These are phyloP conservation scores for Rhododendron vialii DNA, from an alignment of 148 eudicot species.

Conservation along the genomic window DNA sequence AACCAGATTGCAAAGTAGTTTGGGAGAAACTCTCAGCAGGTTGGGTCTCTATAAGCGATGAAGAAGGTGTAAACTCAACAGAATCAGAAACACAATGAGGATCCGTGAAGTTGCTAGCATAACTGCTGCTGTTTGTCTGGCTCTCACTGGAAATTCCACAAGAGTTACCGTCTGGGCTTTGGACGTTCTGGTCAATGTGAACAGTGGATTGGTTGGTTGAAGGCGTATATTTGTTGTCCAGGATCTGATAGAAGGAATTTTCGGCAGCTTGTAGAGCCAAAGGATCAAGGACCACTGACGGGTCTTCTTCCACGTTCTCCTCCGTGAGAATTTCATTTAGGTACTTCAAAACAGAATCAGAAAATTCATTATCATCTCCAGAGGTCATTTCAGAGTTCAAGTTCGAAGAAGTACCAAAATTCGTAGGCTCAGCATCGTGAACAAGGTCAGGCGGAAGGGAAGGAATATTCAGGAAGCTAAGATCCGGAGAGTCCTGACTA, in stretches of 20 bases:
- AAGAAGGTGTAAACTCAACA: not conserved
- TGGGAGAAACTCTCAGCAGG: not conserved
- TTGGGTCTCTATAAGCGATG: not conserved
- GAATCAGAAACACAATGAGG: not conserved
- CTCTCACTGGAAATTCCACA: conserved; percentile 4
- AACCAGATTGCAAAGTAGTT: conserved; percentile 14
- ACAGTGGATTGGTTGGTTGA: not conserved
- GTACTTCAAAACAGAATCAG: conserved; percentile 39
- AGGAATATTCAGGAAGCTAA: conserved; percentile 18
- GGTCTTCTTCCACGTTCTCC: conserved; percentile 38
- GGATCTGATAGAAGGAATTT: conserved; percentile 44
- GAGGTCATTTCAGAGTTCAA: not conserved
- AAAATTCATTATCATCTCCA: conserved; percentile 32
- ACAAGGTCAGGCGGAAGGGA: not conserved
- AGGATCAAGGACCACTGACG: conserved; percentile 29
- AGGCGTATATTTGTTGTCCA: conserved; percentile 23
- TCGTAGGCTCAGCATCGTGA: not conserved
- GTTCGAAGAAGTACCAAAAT: not conserved
- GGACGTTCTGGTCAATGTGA: conserved; percentile 5
- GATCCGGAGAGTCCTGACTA: conserved; percentile 5
- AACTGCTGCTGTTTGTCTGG: conserved; percentile 8
- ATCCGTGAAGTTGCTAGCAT: not conserved
- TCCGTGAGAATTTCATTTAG: conserved; percentile 56
- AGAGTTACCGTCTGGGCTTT: conserved; percentile 22
- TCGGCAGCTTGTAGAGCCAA: conserved; percentile 49